phyloP scores from a whole-genome alignment of 495 filamentous ascomycete species.

The Aspergillus saccharolyticus region DNA sequence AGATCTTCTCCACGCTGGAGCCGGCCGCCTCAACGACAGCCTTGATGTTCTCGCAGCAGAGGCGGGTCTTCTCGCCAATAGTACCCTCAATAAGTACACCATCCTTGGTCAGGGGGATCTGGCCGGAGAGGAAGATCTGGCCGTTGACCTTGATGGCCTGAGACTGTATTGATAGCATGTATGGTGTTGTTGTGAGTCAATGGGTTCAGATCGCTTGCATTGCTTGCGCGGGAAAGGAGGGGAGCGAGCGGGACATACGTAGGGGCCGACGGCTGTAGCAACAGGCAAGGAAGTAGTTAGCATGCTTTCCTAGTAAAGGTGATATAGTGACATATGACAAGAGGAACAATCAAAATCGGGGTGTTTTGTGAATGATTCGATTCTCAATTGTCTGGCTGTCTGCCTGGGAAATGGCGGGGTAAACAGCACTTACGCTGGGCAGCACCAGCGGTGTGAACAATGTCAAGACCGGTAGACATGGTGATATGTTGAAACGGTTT shows the following conservation, averaged over 20 bases:
- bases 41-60: conserved; percentile 72
- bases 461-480: conserved; percentile 36
- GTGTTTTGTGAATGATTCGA: too few relatives aligned
- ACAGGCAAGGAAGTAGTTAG: conserved; percentile 31
- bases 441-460: conserved; percentile 40
- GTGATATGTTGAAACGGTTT: conserved; percentile 15
- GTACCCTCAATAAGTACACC: conserved; percentile 71
- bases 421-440: conserved; percentile 42
- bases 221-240: background rate
- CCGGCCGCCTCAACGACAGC: conserved; percentile 74
- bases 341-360: too few relatives aligned
- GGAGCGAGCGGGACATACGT: conserved; percentile 38
- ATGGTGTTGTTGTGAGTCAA: background rate
- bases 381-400: background rate
- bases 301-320: conserved; percentile 10
- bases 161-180: conserved; percentile 48
- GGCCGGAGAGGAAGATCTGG: conserved; percentile 87
- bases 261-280: conserved; percentile 49
- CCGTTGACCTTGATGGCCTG: conserved; percentile 82
- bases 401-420: background rate
- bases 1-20: conserved; percentile 64
- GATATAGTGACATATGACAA: background rate
- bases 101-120: conserved; percentile 74
- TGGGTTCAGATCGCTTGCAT: conserved; percentile 6
- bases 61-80: conserved; percentile 70